Base-by-base conservation (phyloP, 2,329 filamentous ascomycete genomes). In the Tolypocladium tundrense region DNA sequence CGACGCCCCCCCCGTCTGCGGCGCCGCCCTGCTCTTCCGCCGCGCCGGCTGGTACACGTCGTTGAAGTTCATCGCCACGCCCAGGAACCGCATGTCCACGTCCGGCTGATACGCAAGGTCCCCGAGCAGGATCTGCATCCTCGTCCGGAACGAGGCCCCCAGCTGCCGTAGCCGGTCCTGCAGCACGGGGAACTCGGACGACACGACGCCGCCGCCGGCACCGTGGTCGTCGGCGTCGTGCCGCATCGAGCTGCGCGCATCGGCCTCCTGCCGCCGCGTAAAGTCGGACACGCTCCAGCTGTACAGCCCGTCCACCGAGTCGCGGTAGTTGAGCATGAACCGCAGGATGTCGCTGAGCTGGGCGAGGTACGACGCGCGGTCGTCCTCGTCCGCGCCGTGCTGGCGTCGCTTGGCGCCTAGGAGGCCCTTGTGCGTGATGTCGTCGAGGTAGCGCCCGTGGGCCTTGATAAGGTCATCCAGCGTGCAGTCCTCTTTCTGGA, bases 61-160 rank as follows among this genome's bases (percentile, higher is more conserved):
- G 73, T 99, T 99, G 74, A 97, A 99, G 74, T 97, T 99, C 91
- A 99, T 97, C 45, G 94, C 90, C 53, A 97, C 91, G 43, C 91
- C 94, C 63, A 99, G 75, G 78, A 97, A 97, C 57, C 93, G 82
- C 86, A 99, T 90, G 71, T 99, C 94, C 55, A 92, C 87, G 70
- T 99, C 94, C 1, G 91, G 88, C 73, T 97, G 93, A 73, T 95
- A 93, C 10, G 91, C 88, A 62, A 99, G 73, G 70, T 99, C 95
- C 16, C 94, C 91, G 4, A 99, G 77, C 57, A 99, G 75, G 45
- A 92, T 79, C 70, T 91, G 91, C 54, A 97, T 81, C 35, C 88
- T 83, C 1, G 82, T 80, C 60, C 85, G 82, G 75, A 97, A 99
- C 59, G 91, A 88, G 14, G 79, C 77, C 11, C 88, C 87, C 13